Evolutionary conservation across 2,329 filamentous ascomycete genomes (phyloP), one percentile per base, ranked within the genome.

Genomic region (Aureobasidium subglaciale): DNA sequence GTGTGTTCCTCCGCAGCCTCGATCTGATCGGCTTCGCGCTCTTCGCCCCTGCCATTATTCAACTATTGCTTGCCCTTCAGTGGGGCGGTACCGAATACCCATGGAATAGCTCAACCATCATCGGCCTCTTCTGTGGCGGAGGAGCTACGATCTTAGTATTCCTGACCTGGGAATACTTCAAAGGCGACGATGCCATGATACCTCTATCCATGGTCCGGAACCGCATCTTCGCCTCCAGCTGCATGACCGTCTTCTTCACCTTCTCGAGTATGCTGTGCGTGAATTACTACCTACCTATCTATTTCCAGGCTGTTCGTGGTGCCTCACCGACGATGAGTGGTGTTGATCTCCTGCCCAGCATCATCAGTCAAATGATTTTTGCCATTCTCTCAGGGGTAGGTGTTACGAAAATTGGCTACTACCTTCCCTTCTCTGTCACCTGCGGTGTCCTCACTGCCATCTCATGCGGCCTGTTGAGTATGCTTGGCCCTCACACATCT

Each of bases 11-110:
- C 68, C 1, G 71, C 77, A 25, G 67, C 16, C 52, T 80, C 68
- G 78, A 80, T 59, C 69, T 74, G 4, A 57, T 73, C 1, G 78
- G 77, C 2, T 68, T 72, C 5, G 63, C 70, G n/a, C 61, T 78
- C 29, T 65, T 80, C 42, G 74, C 65, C 13, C 59, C 58, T 6
- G 57, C 56, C n/a, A 64, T 68, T 20, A 58, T 66, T 2, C 79
- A 71, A 67, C 67, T 59, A 64, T 68, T 63, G 67, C 72, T 65
- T 60, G 78, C 63, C 64, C 68, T 60, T 70, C 73, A 81, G 58
- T 71, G 79, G 37, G 71, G 71, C 4, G 76, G 77, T 5, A 67
- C 66, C 1, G 70, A 64, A 0, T 59, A 79, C 45, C 27, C 65
- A 3, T 70, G 67, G 67, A 60, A 56, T 8, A 54, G 61, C 38